Evolutionary conservation across 495 filamentous ascomycete species (phyloP).

Genomic region (Aspergillus baeticus): DNA sequence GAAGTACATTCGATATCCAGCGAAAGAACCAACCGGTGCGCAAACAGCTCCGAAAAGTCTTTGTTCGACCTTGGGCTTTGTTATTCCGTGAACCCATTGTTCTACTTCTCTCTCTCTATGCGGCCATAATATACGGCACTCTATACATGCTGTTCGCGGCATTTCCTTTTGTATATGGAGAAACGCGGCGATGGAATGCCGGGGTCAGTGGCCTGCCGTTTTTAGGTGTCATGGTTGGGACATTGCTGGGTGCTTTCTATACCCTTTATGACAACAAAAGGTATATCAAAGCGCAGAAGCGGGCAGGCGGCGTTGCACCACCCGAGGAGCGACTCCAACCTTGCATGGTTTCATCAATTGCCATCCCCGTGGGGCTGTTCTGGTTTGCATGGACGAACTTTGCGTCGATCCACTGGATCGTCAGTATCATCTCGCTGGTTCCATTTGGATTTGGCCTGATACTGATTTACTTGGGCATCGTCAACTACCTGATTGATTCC

Average conservation of each 20-base stretch:
- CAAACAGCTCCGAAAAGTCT: slow-evolving; percentile 38
- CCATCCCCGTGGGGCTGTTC: slow-evolving; percentile 54
- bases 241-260: slow-evolving; percentile 59
- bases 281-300: slow-evolving; percentile 34
- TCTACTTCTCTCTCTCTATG: slow-evolving; percentile 68
- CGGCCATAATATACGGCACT: slow-evolving; percentile 72
- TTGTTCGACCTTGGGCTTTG: slow-evolving; percentile 50
- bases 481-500: slow-evolving; percentile 77
- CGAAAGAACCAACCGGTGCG: slow-evolving; percentile 34
- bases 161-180: slow-evolving; percentile 72
- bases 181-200: slow-evolving; percentile 69
- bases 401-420: slow-evolving; percentile 66
- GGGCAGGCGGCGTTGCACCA: slow-evolving; percentile 39
- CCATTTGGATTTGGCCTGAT: slow-evolving; percentile 77
- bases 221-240: slow-evolving; percentile 77
- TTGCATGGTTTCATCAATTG: slow-evolving; percentile 36
- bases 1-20: slow-evolving; percentile 42
- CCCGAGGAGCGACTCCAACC: slow-evolving; percentile 50
- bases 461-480: slow-evolving; percentile 70
- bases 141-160: slow-evolving; percentile 85
- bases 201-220: slow-evolving; percentile 75
- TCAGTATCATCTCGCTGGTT: slow-evolving; percentile 58
- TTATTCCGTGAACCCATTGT: slow-evolving; percentile 58
- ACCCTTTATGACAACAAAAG: slow-evolving; percentile 48
- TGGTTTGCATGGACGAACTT: slow-evolving; percentile 71